Base-by-base conservation (phyloP, 495 filamentous ascomycete species). In the Xanthoparmelia taractica region DNA sequence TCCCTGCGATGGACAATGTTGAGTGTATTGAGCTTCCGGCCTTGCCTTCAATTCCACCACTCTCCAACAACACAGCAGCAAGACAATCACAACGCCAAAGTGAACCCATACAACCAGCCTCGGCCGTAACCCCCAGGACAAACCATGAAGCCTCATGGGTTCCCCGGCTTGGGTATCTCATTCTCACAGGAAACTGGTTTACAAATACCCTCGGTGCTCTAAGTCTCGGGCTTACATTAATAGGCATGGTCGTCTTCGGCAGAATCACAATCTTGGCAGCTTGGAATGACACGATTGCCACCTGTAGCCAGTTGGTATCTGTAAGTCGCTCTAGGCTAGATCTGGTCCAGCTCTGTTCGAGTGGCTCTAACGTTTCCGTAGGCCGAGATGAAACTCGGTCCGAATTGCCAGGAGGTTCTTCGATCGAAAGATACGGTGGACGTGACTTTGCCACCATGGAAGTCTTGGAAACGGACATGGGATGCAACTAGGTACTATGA, bases 181-280 rank as follows among this genome's bases (percentile, higher is more conserved):
- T n/a, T n/a, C n/a, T 38, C 13, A 47, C n/a, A 13, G 12, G 41
- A 17, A 17, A 29, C 4, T 63, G 61, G 61, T n/a, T 63, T 10
- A 20, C 37, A 31, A 56, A 57, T n/a, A 47, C 29, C 7, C 34
- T 60, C 0, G 37, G 57, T 45, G 27, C 50, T 20, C 15, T 65
- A 37, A 52, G 31, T 6, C 38, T 67, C 5, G 65, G 61, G 25
- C 57, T 63, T 29, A 48, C 60, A 31, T 45, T 63, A 18, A 40
- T 58, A 43, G 60, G 65, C 18, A 41, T 66, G 38, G 40, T 66
- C 1, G 56, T 54, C 20, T 54, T 67, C 29, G 61, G 65, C 37
- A 63, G 56, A 33, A 47, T 67, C 29, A 27, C 47, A n/a, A 52
- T 60, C 20, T 63, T 33, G 20, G n/a, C 38, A 45, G 38, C 61